Conservation (phyloP, 176 grass and related monocot species). For the Carex scoparia region DNA sequence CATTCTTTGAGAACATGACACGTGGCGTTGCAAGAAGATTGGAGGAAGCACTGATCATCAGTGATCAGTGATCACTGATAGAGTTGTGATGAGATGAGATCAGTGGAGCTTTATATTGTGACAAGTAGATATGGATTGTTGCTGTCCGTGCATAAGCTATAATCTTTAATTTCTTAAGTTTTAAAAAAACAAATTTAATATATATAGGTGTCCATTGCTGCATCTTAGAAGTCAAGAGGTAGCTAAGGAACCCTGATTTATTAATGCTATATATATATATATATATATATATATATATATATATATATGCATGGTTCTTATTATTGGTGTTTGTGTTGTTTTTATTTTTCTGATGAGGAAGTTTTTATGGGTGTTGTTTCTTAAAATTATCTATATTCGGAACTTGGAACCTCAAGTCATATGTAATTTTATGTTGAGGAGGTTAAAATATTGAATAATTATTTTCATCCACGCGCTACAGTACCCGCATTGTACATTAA, state of each 20-base stretch:
- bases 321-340: neutral
- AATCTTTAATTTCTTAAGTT: neutral
- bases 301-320: too few relatives aligned
- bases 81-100: neutral
- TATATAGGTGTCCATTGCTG: too few relatives aligned
- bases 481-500: too few relatives aligned
- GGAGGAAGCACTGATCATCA: conserved; percentile 38
- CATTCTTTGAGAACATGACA: conserved; percentile 47
- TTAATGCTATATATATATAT: neutral
- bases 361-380: neutral
- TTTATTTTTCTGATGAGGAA: neutral
- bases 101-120: neutral
- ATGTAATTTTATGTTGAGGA: too few relatives aligned
- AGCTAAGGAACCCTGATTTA: neutral
- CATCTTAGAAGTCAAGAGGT: too few relatives aligned
- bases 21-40: conserved; percentile 47
- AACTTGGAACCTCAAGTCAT: neutral
- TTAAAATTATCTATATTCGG: neutral
- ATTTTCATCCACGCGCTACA: too few relatives aligned
- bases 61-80: neutral
- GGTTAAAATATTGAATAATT: too few relatives aligned
- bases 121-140: neutral
- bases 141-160: neutral
- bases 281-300: too few relatives aligned
- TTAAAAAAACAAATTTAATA: neutral